These are phyloP conservation scores for Akanthomyces lecanii DNA, from an alignment of 2,329 filamentous ascomycete species.

Conservation along the genomic window DNA sequence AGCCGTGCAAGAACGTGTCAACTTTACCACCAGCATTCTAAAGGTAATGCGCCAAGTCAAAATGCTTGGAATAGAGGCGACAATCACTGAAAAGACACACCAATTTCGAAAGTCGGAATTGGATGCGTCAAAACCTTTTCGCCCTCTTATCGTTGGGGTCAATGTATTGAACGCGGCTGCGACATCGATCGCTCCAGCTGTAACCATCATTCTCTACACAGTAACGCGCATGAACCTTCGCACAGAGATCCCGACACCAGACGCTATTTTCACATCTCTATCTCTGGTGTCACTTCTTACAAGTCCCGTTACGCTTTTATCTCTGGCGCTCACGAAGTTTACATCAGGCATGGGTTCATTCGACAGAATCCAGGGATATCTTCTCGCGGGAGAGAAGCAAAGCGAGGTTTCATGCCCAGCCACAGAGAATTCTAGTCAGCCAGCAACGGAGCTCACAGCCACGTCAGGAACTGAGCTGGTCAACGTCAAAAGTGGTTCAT, in stretches of 20 bases:
- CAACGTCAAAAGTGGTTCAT: background rate
- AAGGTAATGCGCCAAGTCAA: slow-evolving; percentile 9
- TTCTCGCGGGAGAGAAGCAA: background rate
- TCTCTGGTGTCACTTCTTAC: slow-evolving; percentile 2
- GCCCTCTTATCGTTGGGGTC: slow-evolving; percentile 9
- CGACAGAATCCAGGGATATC: slow-evolving; percentile 4
- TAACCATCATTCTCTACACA: slow-evolving; percentile 6
- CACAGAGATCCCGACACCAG: slow-evolving; percentile 1
- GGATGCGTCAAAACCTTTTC: slow-evolving; percentile 8
- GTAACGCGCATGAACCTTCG: slow-evolving; percentile 2
- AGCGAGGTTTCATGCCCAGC: background rate
- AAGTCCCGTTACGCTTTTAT: background rate
- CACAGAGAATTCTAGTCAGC: background rate
- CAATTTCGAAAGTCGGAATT: slow-evolving; percentile 5
- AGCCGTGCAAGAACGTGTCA: slow-evolving; percentile 8
- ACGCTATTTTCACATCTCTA: slow-evolving; percentile 3
- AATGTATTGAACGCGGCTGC: slow-evolving; percentile 5
- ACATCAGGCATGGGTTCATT: slow-evolving; percentile 7
- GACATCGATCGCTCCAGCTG: slow-evolving; percentile 2
- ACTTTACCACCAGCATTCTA: slow-evolving; percentile 2
- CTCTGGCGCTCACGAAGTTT: background rate
- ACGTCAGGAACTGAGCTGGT: background rate
- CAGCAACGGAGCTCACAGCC: background rate
- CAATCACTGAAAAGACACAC: slow-evolving; percentile 7
- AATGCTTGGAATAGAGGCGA: slow-evolving; percentile 6